Evolutionary conservation across 1,139 yeast species (phyloP).

Genomic region (Diutina rugosa): DNA sequence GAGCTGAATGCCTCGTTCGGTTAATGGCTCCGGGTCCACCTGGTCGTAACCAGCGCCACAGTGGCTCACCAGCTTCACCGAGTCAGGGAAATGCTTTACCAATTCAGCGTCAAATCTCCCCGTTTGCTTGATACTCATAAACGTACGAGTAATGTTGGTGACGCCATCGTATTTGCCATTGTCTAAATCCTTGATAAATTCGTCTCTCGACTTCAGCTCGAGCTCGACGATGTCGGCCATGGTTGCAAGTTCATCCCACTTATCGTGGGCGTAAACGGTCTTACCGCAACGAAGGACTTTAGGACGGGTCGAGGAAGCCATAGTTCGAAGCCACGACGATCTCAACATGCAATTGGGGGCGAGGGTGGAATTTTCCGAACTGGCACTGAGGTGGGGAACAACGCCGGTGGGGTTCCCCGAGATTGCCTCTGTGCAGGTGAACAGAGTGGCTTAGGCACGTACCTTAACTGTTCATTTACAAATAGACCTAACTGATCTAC

Average conservation of each 20-base stretch:
- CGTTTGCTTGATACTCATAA: conserved; percentile 32
- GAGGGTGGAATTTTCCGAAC: background rate
- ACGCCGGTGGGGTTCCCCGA: background rate
- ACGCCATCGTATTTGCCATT: conserved; percentile 32
- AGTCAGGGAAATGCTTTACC: conserved; percentile 42
- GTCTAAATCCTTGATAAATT: conserved; percentile 38
- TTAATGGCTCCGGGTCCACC: conserved; percentile 43
- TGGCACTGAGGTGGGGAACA: background rate
- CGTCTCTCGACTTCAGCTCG: conserved; percentile 29
- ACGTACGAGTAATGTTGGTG: conserved; percentile 39
- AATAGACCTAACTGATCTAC: background rate
- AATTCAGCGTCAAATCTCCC: conserved; percentile 74
- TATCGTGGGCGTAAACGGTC: conserved; percentile 36
- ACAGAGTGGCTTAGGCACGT: background rate
- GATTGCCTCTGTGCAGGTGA: background rate
- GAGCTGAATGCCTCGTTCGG: conserved; percentile 19
- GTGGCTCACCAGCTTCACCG: conserved; percentile 58
- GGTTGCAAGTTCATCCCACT: conserved; percentile 38
- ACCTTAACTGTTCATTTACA: too few relatives aligned
- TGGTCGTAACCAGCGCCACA: conserved; percentile 95
- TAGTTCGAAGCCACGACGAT: background rate
- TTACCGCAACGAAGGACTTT: conserved; percentile 42
- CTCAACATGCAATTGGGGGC: background rate
- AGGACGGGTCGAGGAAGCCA: background rate
- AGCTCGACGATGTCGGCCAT: conserved; percentile 40